Percentiles rank a stretch among this genome's conserved stretches.
Conservation (phyloP, 345 rosid genomes). For the Brassica rapa region DNA sequence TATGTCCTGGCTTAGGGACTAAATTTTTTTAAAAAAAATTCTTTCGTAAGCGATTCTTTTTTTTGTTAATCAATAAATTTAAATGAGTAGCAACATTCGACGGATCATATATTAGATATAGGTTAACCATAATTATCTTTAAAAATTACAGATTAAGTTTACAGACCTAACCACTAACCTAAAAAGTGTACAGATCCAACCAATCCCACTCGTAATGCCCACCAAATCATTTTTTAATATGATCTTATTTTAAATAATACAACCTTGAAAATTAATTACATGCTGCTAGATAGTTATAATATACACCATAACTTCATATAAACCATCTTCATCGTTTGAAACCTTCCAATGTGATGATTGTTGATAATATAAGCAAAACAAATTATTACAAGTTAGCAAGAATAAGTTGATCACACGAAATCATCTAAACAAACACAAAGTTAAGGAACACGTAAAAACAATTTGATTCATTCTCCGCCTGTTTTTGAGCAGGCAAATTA, state of each 20-base stretch:
- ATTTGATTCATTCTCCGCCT: conserved; percentile 1
- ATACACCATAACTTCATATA: neutral
- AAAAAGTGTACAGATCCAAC: neutral
- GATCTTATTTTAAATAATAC: neutral
- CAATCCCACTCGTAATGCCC: conserved; percentile 1
- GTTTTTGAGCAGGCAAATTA: conserved; percentile 11
- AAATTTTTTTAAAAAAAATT: neutral
- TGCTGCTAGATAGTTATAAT: neutral
- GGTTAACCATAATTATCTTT: neutral
- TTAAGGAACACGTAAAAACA: conserved; percentile 23
- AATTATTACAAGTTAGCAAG: conserved; percentile 13
- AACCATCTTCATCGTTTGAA: neutral
- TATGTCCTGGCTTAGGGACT: neutral
- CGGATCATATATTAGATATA: neutral
- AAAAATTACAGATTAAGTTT: neutral
- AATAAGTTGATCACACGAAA: conserved; percentile 19
- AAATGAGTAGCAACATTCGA: neutral
- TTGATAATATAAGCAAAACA: conserved; percentile 10
- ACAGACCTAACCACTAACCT: neutral
- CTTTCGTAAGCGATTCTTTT: neutral
- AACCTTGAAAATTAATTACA: neutral
- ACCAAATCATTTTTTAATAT: neutral
- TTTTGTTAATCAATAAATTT: neutral
- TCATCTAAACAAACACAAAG: conserved; percentile 10
- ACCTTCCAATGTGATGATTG: neutral